phyloP scores from a whole-genome alignment of 23 red algal genomes.

The Gracilaria vermiculophylla region DNA sequence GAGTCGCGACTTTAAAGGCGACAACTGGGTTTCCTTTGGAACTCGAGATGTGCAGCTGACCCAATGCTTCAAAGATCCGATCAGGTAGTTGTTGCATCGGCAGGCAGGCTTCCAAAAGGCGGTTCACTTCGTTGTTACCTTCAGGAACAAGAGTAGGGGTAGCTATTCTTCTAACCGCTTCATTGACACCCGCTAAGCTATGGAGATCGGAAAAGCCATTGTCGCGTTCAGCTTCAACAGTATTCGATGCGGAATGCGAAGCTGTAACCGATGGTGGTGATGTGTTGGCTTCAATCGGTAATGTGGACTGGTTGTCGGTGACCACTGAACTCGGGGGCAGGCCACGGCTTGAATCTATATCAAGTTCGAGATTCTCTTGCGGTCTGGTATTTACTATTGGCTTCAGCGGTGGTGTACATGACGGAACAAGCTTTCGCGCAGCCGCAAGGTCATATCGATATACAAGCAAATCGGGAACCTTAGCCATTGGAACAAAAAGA shows the following conservation, averaged over 20 bases:
- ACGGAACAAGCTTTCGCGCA: slow-evolving; percentile 66
- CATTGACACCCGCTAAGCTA: background rate
- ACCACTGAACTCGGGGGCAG: background rate
- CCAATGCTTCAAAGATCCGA: slow-evolving; percentile 31
- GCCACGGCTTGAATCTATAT: slow-evolving; percentile 28
- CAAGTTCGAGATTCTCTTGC: slow-evolving; percentile 32
- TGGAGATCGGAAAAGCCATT: background rate
- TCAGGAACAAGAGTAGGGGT: background rate
- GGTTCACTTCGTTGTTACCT: background rate
- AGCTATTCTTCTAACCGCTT: background rate
- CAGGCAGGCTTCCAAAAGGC: background rate
- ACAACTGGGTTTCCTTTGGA: slow-evolving; percentile 41
- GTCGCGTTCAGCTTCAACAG: background rate
- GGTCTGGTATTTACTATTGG: slow-evolving; percentile 20
- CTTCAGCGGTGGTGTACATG: slow-evolving; percentile 23
- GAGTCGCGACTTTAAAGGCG: slow-evolving; percentile 44
- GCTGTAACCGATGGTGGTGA: background rate
- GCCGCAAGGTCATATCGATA: slow-evolving; percentile 69
- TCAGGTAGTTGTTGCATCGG: background rate
- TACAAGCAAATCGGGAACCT: slow-evolving; percentile 12
- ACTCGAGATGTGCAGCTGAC: slow-evolving; percentile 45
- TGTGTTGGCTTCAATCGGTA: background rate
- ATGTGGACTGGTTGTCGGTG: background rate
- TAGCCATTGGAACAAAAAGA: background rate
- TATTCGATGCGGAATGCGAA: background rate